Percentiles rank a stretch among this genome's conserved stretches.
These are phyloP conservation scores for Mycena albidolilacea DNA, from an alignment of 768 basidiomycete genomes.

Conservation along the genomic window DNA sequence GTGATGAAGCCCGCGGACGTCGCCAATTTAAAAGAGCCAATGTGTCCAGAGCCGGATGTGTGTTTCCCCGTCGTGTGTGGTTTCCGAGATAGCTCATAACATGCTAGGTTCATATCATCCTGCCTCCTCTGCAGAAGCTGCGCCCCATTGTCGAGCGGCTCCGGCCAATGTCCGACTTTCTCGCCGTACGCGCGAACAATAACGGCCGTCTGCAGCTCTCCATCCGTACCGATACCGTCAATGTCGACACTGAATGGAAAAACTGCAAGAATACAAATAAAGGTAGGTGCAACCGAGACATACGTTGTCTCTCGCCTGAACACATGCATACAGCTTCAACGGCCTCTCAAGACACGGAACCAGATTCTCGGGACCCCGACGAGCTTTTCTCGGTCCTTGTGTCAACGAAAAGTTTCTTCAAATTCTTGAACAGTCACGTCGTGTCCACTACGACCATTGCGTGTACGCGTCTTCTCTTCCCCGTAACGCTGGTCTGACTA, in stretches of 20 bases:
- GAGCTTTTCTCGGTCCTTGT: conserved; percentile 77
- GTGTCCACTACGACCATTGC: conserved; percentile 90
- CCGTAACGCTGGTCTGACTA: neutral
- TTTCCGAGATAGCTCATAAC: neutral
- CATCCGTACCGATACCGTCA: conserved; percentile 80
- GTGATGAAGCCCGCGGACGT: conserved; percentile 85
- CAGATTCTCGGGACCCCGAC: conserved; percentile 65
- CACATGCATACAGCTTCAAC: conserved; percentile 45
- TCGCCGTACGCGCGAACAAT: conserved; percentile 79
- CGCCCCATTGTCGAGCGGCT: conserved; percentile 87
- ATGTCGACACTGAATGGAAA: conserved; percentile 85
- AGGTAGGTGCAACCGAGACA: conserved; percentile 45
- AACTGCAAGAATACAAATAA: conserved; percentile 78
- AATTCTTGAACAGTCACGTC: conserved; percentile 85
- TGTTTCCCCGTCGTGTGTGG: conserved; percentile 41
- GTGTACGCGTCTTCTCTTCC: conserved; percentile 62
- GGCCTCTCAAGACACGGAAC: conserved; percentile 49
- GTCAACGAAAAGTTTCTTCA: conserved; percentile 81
- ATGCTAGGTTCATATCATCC: conserved; percentile 78
- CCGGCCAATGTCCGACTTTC: conserved; percentile 75
- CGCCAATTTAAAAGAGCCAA: conserved; percentile 79
- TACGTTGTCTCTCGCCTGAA: conserved; percentile 19
- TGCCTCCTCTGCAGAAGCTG: conserved; percentile 82
- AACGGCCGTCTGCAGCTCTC: conserved; percentile 67
- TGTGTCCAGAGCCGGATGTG: conserved; percentile 91